These are phyloP conservation scores for Anthostomella pinea DNA, from an alignment of 2,329 filamentous ascomycete species.

Conservation along the genomic window DNA sequence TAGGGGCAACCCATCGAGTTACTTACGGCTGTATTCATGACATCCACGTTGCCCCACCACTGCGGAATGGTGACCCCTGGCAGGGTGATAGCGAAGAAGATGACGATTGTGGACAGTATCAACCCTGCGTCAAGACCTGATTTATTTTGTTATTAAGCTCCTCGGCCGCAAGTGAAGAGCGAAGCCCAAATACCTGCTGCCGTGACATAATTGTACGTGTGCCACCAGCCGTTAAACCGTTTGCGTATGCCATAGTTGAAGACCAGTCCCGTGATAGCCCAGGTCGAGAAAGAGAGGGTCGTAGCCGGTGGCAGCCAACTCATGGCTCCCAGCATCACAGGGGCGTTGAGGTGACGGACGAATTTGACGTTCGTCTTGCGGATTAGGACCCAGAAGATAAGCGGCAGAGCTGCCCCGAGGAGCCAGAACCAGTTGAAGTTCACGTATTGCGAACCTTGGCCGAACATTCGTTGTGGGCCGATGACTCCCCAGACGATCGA, in stretches of 20 bases:
- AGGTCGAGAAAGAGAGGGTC: conserved; percentile 55
- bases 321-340: conserved; percentile 56
- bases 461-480: conserved; percentile 55
- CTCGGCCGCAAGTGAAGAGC: too few species aligned
- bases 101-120: conserved; percentile 36
- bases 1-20: too few species aligned
- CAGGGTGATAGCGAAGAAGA: conserved; percentile 37
- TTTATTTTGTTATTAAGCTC: too few species aligned
- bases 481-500: conserved; percentile 58
- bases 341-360: conserved; percentile 52
- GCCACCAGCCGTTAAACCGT: conserved; percentile 59
- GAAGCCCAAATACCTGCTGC: too few species aligned
- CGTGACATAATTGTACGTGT: conserved; percentile 41
- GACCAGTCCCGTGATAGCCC: conserved; percentile 55
- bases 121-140: conserved; percentile 39
- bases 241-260: conserved; percentile 58
- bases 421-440: conserved; percentile 54
- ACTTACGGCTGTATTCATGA: conserved; percentile 35
- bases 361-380: conserved; percentile 40
- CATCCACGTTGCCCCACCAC: conserved; percentile 53
- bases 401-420: conserved; percentile 46
- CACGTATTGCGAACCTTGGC: conserved; percentile 48
- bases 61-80: conserved; percentile 37
- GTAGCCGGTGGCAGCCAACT: conserved; percentile 57
- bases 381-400: conserved; percentile 44